phyloP scores from a whole-genome alignment of 352 stramenopile genomes.

The Globisporangium viniferum region DNA sequence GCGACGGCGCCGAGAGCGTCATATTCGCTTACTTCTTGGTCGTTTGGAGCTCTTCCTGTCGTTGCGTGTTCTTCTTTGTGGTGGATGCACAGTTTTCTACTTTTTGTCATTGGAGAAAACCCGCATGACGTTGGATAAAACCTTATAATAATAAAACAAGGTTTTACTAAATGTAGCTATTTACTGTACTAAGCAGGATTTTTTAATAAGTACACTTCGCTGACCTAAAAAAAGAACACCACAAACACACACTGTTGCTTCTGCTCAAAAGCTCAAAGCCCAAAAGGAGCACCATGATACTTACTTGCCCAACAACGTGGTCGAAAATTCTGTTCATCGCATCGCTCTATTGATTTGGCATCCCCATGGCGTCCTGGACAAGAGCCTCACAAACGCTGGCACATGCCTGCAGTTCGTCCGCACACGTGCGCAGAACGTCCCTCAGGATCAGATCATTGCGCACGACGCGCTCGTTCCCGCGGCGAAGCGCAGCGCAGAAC shows the following conservation, averaged over 20 bases:
- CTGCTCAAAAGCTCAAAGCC: background rate
- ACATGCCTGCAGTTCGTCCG: constrained; percentile 8
- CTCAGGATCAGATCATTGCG: constrained; percentile 5
- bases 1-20: constrained; percentile 42
- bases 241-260: background rate
- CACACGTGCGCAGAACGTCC: constrained; percentile 6
- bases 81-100: background rate
- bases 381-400: background rate
- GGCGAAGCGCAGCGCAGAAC: constrained; percentile 9
- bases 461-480: constrained; percentile 14
- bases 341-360: background rate
- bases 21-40: constrained; percentile 16
- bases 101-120: background rate
- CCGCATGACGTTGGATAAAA: background rate
- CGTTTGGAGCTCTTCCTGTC: background rate
- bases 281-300: background rate
- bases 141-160: background rate
- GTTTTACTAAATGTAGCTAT: background rate
- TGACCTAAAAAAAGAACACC: background rate
- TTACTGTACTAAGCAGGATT: no score
- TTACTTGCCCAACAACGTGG: background rate
- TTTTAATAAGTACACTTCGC: no score
- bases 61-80: background rate
- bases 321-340: background rate
- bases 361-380: background rate